Evolutionary conservation across 768 basidiomycete genomes (phyloP).

Genomic region (Boletus eberwhitei): DNA sequence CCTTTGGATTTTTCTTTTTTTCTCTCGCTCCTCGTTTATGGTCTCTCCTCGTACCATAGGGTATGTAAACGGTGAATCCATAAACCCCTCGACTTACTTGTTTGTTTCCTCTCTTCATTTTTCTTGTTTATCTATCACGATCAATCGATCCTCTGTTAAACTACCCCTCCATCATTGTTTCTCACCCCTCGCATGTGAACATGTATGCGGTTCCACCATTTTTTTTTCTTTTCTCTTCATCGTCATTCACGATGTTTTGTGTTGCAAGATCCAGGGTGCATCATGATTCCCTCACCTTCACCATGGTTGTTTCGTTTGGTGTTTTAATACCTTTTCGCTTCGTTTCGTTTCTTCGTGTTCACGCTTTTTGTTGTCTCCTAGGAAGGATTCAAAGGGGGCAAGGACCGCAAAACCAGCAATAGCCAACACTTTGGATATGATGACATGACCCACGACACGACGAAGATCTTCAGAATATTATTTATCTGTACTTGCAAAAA

Average conservation of each 20-base stretch:
- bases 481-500: too few relatives aligned
- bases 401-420: too few relatives aligned
- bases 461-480: too few relatives aligned
- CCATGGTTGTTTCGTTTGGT: neutral
- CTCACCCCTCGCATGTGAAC: neutral
- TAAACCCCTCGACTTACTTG: neutral
- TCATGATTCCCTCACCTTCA: neutral
- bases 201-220: neutral
- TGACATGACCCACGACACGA: too few relatives aligned
- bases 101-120: too few relatives aligned
- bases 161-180: neutral
- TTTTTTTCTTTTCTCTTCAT: too few relatives aligned
- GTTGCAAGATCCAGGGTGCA: neutral
- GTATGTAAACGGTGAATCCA: conserved; percentile 8
- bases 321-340: neutral
- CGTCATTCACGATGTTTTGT: neutral
- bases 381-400: too few relatives aligned
- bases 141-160: neutral
- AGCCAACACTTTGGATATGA: too few relatives aligned
- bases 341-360: neutral
- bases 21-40: neutral
- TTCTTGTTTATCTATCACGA: conserved; percentile 10
- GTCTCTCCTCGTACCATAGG: conserved; percentile 6
- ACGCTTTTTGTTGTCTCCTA: too few relatives aligned
- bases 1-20: neutral